phyloP scores from a whole-genome alignment of 192 early-diverging fungal genomes.

The Coemansia sp. region DNA sequence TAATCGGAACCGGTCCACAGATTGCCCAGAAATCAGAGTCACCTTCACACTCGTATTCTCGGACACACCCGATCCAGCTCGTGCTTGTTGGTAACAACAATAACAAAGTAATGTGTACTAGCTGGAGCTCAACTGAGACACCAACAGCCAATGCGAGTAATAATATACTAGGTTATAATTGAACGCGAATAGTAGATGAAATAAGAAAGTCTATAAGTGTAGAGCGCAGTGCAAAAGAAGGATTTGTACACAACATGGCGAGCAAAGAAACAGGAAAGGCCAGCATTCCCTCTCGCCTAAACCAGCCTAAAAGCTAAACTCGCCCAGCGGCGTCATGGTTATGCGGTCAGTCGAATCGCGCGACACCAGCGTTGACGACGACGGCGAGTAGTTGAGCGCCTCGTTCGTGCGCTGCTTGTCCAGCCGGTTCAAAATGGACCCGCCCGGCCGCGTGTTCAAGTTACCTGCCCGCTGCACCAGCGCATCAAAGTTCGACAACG shows the following conservation, averaged over 20 bases:
- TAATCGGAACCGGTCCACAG: too few relatives aligned
- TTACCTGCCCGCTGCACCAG: constrained; percentile 44
- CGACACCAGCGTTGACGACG: constrained; percentile 32
- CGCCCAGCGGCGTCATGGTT: constrained; percentile 30
- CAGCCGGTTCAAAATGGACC: constrained; percentile 45
- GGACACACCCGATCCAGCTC: too few relatives aligned
- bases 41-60: too few relatives aligned
- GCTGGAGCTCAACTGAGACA: too few relatives aligned
- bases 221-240: constrained; percentile 4
- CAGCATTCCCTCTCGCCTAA: not conserved
- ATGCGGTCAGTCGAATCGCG: constrained; percentile 16
- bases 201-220: constrained; percentile 10
- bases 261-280: constrained; percentile 1
- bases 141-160: not conserved
- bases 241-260: not conserved
- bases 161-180: not conserved
- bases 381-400: constrained; percentile 17
- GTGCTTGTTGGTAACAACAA: too few relatives aligned
- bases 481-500: constrained; percentile 50
- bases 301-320: constrained; percentile 1
- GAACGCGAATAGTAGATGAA: not conserved
- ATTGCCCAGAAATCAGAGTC: too few relatives aligned
- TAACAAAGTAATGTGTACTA: too few relatives aligned
- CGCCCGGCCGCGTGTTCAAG: constrained; percentile 26
- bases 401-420: constrained; percentile 21